Base-by-base conservation (phyloP, 2,329 filamentous ascomycete species). In the Aspergillus arachidicola region DNA sequence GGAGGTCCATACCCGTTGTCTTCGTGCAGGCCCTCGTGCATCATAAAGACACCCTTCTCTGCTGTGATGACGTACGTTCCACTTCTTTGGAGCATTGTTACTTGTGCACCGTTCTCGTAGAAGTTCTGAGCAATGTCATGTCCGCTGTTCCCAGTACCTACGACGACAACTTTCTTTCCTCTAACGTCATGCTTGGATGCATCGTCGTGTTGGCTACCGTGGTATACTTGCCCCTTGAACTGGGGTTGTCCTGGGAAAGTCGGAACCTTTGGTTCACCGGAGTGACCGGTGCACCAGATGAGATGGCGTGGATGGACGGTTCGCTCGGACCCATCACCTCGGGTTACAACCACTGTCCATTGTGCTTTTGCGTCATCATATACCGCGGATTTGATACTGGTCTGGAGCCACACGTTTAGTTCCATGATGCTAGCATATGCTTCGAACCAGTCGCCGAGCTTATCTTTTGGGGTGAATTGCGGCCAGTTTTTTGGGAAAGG, bases 11-110 rank as follows among this genome's bases (percentile, higher is more conserved):
- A 76, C 73, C 77, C 76, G 46, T 71, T 72, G 65, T 84, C 82
- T 58, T 83, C 81, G 66, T 84, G 82, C 41, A 82, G 66, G 2
- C 80, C 81, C 32, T 80, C 74, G 6, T 78, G 75, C 58, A 80
- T 72, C 71, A 84, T 81, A 43, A 82, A 77, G 0, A 82, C 73
- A 1, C 80, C 79, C 46, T 78, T 78, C 4, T 81, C 76, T 16
- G 76, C 76, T 0, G 80, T 81, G 30, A 86, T 76, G 12, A 85
- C 81, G 68, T 82, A 85, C 3, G 83, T 86, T 2, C 79, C 79
- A 10, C 77, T 76, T 10, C 84, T 81, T 71, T 87, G 85, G 1
- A 87, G 68, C 80, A 87, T 83, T 4, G 83, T 84, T 2, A 86
- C 83, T 23, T 79, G 72, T 6, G 81, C 81, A 1, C 84, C 84